Conservation (phyloP, 2,329 filamentous ascomycete genomes). For the Talaromyces sp. region DNA sequence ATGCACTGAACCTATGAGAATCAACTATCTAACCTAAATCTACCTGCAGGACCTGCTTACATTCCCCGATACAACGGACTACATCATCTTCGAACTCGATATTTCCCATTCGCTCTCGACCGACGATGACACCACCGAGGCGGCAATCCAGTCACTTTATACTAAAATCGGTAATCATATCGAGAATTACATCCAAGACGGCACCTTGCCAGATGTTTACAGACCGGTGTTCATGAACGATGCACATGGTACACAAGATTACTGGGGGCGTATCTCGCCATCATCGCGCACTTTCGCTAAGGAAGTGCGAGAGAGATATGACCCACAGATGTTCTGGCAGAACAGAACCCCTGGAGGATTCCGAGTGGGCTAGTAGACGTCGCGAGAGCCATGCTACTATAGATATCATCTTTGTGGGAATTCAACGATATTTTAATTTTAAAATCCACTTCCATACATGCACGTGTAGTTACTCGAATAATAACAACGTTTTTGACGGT, state of each 20-base stretch:
- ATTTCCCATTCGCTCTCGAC: slow-evolving; percentile 35
- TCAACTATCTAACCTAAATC: neutral
- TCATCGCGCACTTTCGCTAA: slow-evolving; percentile 23
- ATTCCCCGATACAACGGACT: slow-evolving; percentile 35
- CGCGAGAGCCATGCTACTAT: neutral
- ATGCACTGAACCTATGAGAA: neutral
- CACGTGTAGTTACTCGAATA: too few relatives aligned
- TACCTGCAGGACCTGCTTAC: slow-evolving; percentile 33
- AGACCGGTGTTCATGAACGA: slow-evolving; percentile 46
- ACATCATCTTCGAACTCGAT: slow-evolving; percentile 43
- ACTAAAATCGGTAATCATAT: slow-evolving; percentile 30
- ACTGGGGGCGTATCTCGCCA: slow-evolving; percentile 35
- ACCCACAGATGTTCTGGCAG: slow-evolving; percentile 37
- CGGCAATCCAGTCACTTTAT: slow-evolving; percentile 34
- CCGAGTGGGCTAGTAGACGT: slow-evolving; percentile 19
- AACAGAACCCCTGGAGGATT: slow-evolving; percentile 37
- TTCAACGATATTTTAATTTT: too few relatives aligned
- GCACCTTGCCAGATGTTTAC: slow-evolving; percentile 35
- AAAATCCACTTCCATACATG: too few relatives aligned
- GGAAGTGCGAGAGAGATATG: slow-evolving; percentile 30
- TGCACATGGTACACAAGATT: slow-evolving; percentile 40
- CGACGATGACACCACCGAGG: slow-evolving; percentile 33
- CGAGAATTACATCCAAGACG: slow-evolving; percentile 27
- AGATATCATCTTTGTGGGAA: neutral
- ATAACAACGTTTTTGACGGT: too few relatives aligned